These are phyloP conservation scores for Jackrogersella minutella DNA, from an alignment of 495 filamentous ascomycete genomes.

Conservation along the genomic window DNA sequence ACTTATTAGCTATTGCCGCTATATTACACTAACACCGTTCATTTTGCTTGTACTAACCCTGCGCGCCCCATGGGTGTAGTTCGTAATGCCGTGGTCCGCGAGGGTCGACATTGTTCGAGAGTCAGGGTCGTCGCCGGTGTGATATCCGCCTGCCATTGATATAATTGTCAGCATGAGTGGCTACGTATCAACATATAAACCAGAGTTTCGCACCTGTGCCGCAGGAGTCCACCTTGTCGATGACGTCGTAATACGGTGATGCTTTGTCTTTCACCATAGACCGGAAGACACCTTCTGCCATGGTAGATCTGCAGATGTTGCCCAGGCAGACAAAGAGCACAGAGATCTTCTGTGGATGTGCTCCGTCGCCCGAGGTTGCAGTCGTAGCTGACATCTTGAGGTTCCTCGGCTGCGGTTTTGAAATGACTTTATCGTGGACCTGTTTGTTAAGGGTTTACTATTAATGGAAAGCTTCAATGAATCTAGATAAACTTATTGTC, in stretches of 20 bases:
- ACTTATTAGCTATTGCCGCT: constrained; percentile 3
- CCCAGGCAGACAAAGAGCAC: constrained; percentile 96
- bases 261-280: constrained; percentile 64
- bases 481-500: too few species aligned
- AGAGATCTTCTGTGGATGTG: constrained; percentile 60
- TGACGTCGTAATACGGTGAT: constrained; percentile 61
- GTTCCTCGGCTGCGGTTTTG: neutral
- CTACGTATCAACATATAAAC: neutral
- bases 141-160: constrained; percentile 68
- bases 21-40: neutral
- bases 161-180: neutral
- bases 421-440: neutral
- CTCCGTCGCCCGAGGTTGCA: constrained; percentile 1
- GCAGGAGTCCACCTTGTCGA: constrained; percentile 82
- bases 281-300: constrained; percentile 94
- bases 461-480: too few species aligned
- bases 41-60: constrained; percentile 59
- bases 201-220: constrained; percentile 67
- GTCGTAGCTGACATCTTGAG: constrained; percentile 14
- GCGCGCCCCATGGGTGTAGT: constrained; percentile 80
- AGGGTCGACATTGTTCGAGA: constrained; percentile 86
- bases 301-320: constrained; percentile 94
- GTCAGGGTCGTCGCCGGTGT: constrained; percentile 76
- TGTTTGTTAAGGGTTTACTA: neutral
- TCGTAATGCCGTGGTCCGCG: constrained; percentile 71